Evolutionary conservation across 768 basidiomycete species (phyloP), one percentile per base, ranked within the genome.

Genomic region (Mycena sanguinolenta): DNA sequence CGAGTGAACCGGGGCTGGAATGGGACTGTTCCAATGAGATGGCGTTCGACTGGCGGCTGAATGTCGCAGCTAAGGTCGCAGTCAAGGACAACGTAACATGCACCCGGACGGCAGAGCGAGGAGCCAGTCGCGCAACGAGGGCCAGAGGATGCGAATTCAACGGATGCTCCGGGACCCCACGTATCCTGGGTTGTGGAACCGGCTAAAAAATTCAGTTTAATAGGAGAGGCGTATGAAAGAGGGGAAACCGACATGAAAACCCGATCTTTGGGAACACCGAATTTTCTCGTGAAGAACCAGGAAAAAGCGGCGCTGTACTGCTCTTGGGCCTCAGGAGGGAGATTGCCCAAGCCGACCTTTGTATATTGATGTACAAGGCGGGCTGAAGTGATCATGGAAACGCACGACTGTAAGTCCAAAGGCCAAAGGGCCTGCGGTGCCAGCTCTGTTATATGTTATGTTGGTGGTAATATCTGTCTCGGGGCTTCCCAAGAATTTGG

Each of bases 341-440:
- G 79, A 74, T 90, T 90, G 74, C 84, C 88, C 76, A 93, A 78
- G 76, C 87, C 89, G 50, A 79, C 82, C 92, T 93, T 67, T 78
- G 79, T 64, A 46, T 81, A 81, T 27, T 77, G 83, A 84, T 53
- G 58, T 49, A 52, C 76, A 76, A 55, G 25, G 9, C 44, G 49
- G 27, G 52, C 27, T 49, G 2, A 16, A 8, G 44, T 42, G 57
- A 16, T 4, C 25, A 36, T 19, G 10, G 30, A 49, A 13, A 83
- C 91, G 61, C 67, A 93, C 92, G 67, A 91, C 80, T 54, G 77
- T 79, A 62, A 93, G 79, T 58, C 86, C 81, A 79, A 91, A 87
- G 8, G 91, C 89, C 44, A 46, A 9, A 46, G 44, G n/a, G 21
- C 44, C 44, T n/a, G 44, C 44, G n/a, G 44, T 23, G 21, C 44